phyloP scores from a whole-genome alignment of 2,329 filamentous ascomycete genomes.

The Aspergillus niger region DNA sequence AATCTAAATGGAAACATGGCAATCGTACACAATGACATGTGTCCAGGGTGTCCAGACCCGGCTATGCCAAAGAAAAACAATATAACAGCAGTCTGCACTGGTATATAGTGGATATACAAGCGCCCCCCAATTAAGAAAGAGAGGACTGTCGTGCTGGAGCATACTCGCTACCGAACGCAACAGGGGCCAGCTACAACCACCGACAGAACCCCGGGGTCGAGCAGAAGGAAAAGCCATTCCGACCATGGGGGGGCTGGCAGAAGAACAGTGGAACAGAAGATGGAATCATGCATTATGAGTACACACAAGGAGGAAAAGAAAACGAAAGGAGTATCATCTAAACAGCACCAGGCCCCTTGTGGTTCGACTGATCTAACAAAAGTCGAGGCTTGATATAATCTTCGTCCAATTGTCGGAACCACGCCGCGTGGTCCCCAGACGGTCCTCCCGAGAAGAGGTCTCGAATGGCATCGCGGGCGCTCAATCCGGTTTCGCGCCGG shows the following conservation, averaged over 20 bases:
- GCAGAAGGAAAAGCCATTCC: background rate
- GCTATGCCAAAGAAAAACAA: slow-evolving; percentile 4
- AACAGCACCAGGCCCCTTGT: slow-evolving; percentile 46
- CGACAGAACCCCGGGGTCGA: background rate
- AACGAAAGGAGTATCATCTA: slow-evolving; percentile 20
- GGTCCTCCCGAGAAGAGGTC: slow-evolving; percentile 72
- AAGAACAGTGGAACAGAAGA: slow-evolving; percentile 2
- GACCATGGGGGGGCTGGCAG: background rate
- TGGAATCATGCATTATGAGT: slow-evolving; percentile 13
- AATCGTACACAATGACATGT: background rate
- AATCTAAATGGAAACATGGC: background rate
- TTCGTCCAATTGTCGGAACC: slow-evolving; percentile 92
- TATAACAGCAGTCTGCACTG: background rate
- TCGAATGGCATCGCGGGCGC: slow-evolving; percentile 73
- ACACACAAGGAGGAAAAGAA: slow-evolving; percentile 7
- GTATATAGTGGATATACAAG: slow-evolving; percentile 4
- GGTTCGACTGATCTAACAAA: slow-evolving; percentile 69
- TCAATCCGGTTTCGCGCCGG: slow-evolving; percentile 53
- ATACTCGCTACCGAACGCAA: background rate
- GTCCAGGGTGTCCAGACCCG: slow-evolving; percentile 12
- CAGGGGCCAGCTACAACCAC: background rate
- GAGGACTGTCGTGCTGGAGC: background rate
- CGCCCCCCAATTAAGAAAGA: background rate
- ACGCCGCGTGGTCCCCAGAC: slow-evolving; percentile 81
- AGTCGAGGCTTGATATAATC: slow-evolving; percentile 93